Percentiles rank a stretch among this genome's conserved stretches.
phyloP scores from a whole-genome alignment of 2,329 filamentous ascomycete genomes.

The Aspergillus pseudotamarii region DNA sequence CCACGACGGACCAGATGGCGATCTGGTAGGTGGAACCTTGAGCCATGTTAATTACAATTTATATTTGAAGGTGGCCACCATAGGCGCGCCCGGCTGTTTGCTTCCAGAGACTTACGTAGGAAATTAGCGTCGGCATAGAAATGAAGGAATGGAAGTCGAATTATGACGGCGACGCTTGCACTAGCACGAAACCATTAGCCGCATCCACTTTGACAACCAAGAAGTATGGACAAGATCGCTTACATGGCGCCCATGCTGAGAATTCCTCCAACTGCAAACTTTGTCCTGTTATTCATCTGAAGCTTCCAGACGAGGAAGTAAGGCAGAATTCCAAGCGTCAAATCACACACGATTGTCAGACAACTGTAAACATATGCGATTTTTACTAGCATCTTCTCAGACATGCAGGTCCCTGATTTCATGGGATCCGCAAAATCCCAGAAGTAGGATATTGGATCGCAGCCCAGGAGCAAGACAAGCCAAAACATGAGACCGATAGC shows the following conservation, averaged over 20 bases:
- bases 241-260: slow-evolving; percentile 35
- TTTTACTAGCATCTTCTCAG: slow-evolving; percentile 49
- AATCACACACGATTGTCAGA: slow-evolving; percentile 44
- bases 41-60: slow-evolving; percentile 21
- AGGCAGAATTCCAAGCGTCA: slow-evolving; percentile 55
- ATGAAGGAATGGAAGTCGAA: slow-evolving; percentile 34
- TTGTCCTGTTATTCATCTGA: slow-evolving; percentile 56
- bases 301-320: slow-evolving; percentile 58
- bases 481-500: slow-evolving; percentile 51
- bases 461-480: slow-evolving; percentile 55
- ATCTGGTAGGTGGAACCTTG: slow-evolving; percentile 48
- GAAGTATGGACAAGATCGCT: not conserved
- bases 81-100: too few species aligned
- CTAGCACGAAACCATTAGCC: too few species aligned
- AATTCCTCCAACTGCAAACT: slow-evolving; percentile 54
- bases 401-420: slow-evolving; percentile 44
- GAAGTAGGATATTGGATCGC: slow-evolving; percentile 52
- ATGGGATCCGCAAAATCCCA: slow-evolving; percentile 40
- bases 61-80: too few species aligned
- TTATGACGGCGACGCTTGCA: not conserved
- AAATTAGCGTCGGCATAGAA: not conserved
- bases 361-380: slow-evolving; percentile 56
- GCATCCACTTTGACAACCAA: not conserved
- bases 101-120: not conserved
- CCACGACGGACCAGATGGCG: slow-evolving; percentile 40